Conservation (phyloP, 1,139 yeast species). For the Yamadazyma sp. region DNA sequence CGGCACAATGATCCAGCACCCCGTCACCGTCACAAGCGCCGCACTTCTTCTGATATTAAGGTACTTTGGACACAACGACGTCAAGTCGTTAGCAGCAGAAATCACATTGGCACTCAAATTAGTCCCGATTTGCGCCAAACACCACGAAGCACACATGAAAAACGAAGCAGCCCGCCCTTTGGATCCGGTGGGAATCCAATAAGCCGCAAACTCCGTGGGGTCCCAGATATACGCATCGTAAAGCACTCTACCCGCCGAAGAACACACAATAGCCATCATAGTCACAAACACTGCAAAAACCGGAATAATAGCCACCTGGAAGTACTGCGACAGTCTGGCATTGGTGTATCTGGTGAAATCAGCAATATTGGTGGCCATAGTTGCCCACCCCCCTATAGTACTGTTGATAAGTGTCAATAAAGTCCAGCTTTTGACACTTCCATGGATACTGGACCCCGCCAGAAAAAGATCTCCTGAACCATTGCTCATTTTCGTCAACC, state of each 20-base stretch:
- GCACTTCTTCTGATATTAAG: conserved; percentile 54
- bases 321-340: conserved; percentile 10
- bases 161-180: conserved; percentile 43
- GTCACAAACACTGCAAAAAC: conserved; percentile 16
- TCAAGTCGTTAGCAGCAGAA: conserved; percentile 53
- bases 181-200: conserved; percentile 16
- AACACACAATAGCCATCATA: conserved; percentile 16
- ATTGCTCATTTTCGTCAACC: conserved; percentile 15
- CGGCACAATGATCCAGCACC: conserved; percentile 36
- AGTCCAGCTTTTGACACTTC: conserved; percentile 13
- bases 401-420: conserved; percentile 9
- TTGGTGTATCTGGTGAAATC: conserved; percentile 17
- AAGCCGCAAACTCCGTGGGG: conserved; percentile 13
- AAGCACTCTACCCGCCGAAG: conserved; percentile 16
- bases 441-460: conserved; percentile 9
- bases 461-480: conserved; percentile 14
- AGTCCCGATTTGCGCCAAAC: conserved; percentile 46
- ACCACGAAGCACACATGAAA: conserved; percentile 45
- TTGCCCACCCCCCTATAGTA: conserved; percentile 18
- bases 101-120: conserved; percentile 51
- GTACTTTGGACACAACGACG: conserved; percentile 49
- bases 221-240: conserved; percentile 16
- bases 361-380: conserved; percentile 16
- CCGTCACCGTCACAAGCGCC: conserved; percentile 34
- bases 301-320: conserved; percentile 14